phyloP scores from a whole-genome alignment of 768 basidiomycete genomes.

The Russula sp. region DNA sequence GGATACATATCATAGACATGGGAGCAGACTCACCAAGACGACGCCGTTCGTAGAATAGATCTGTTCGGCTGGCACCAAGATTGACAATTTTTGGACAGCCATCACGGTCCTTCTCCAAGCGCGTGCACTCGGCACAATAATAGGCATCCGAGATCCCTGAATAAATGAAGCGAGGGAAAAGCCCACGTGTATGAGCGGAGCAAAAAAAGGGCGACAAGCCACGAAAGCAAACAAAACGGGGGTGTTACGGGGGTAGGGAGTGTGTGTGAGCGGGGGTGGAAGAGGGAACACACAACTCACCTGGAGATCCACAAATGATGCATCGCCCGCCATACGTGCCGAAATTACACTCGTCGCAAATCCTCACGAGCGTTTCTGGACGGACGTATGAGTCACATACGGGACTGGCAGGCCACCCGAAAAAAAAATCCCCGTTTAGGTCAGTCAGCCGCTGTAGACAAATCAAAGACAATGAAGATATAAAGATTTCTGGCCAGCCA shows the following conservation, averaged over 20 bases:
- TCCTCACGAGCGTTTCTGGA: conserved; percentile 94
- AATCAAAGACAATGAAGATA: too few relatives aligned
- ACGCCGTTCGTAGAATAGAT: conserved; percentile 86
- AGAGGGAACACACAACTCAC: conserved; percentile 34
- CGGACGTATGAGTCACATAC: conserved; percentile 99
- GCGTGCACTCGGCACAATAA: conserved; percentile 96
- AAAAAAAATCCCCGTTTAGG: too few relatives aligned
- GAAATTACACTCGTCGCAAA: conserved; percentile 99
- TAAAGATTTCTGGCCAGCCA: too few relatives aligned
- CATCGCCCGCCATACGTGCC: conserved; percentile 96
- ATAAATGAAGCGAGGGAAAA: not conserved
- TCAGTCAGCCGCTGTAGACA: too few relatives aligned
- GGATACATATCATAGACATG: not conserved
- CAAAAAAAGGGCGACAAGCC: not conserved
- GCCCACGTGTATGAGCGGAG: not conserved
- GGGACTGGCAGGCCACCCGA: conserved; percentile 46
- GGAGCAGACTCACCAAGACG: conserved; percentile 54
- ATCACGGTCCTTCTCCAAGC: conserved; percentile 94
- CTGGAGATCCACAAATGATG: conserved; percentile 95
- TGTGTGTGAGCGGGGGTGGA: not conserved
- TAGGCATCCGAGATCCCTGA: conserved; percentile 97
- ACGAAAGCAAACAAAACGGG: not conserved
- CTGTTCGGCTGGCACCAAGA: conserved; percentile 88
- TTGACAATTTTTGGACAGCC: conserved; percentile 99
- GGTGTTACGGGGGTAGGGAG: not conserved